Evolutionary conservation across 805 yeast species (phyloP), one percentile per base, ranked within the genome.

Genomic region (Yamadazyma sp.): DNA sequence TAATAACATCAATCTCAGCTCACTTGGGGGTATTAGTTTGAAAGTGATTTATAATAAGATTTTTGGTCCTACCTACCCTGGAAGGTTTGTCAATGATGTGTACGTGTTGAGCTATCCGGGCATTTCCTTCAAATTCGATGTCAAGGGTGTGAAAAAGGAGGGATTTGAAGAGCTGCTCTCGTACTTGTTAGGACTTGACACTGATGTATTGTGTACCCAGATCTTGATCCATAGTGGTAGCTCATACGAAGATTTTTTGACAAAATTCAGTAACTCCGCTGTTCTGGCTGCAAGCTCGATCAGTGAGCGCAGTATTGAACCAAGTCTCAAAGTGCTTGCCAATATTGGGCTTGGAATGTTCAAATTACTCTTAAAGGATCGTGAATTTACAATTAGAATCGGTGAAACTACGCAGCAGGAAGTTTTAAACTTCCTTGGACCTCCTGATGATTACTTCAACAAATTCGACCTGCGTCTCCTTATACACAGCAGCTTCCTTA

Each of bases 11-110:
- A 48, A 47, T 30, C 45, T 67, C 34, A 62, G 62, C 37, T 62
- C 57, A 17, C 10, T 29, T 8, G 4, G 33, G 10, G 32, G 60
- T 6, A 5, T 41, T 5, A 15, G 27, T 1, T 60, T 77, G 45
- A 71, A 69, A 31, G 55, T 62, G 12, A 62, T 78, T 3, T 79
- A 79, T 53, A 77, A 78, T 48, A 73, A 70, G 49, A 61, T 71
- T 2, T 75, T 79, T 50, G 85, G 85, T 0, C 84, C 84, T 2
- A 78, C 84, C 0, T 77, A 73, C 42, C 80, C 82, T 1, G 84
- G 84, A 0, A 53, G 48, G 18, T 46, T 64, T 7, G 37, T 39
- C 1, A 45, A 41, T 3, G 30, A 47, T 13, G 49, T 53, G 10
- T 79, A 78, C 47, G 54, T 67, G 8, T 57, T 79, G 17, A 70